Conservation (phyloP, 306 rosid species). For the Fragaria vesca region DNA sequence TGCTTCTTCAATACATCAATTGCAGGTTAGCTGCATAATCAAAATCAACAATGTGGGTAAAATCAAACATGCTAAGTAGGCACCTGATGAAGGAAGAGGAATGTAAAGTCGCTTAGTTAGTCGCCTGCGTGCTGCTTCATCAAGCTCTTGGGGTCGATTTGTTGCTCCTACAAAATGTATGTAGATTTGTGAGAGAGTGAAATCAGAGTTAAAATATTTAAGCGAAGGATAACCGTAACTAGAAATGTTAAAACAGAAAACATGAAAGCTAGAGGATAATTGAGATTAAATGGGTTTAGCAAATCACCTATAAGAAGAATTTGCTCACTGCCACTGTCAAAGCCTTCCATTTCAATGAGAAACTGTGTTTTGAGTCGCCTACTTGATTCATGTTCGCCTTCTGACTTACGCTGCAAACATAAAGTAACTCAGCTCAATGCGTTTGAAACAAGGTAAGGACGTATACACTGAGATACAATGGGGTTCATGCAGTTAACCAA, state of each 20-base stretch:
- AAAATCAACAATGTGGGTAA: conserved; percentile 11
- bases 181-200: conserved; percentile 20
- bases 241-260: background rate
- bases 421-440: conserved; percentile 15
- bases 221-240: conserved; percentile 3
- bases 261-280: conserved; percentile 1
- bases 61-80: conserved; percentile 23
- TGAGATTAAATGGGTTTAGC: conserved; percentile 14
- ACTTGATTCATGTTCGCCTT: conserved; percentile 97
- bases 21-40: conserved; percentile 28
- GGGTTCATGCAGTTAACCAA: conserved; percentile 11
- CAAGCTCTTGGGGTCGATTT: conserved; percentile 95
- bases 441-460: conserved; percentile 6
- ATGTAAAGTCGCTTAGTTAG: conserved; percentile 89
- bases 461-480: background rate
- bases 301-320: conserved; percentile 84
- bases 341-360: conserved; percentile 99
- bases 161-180: conserved; percentile 71
- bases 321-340: conserved; percentile 79
- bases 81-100: conserved; percentile 89
- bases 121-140: conserved; percentile 96
- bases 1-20: conserved; percentile 57
- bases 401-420: conserved; percentile 80
- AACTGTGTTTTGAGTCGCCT: conserved; percentile 95
- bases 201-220: conserved; percentile 11